These are phyloP conservation scores for Fistulinella staudtii DNA, from an alignment of 1,284 basidiomycete genomes.

Conservation along the genomic window DNA sequence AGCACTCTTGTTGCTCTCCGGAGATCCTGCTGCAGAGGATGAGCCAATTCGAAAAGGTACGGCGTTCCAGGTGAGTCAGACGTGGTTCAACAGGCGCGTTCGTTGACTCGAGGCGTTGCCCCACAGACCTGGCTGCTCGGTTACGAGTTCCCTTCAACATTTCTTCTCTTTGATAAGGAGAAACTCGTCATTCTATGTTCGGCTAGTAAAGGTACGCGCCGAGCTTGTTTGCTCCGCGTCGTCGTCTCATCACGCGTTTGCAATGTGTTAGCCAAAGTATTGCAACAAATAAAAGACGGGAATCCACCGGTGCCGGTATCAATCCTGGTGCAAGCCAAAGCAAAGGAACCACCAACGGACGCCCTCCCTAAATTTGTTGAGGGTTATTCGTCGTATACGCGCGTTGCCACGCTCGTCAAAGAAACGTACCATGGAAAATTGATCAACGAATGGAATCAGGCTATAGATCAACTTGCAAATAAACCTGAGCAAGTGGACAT, in stretches of 20 bases:
- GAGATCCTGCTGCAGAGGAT: constrained; percentile 81
- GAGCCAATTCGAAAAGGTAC: constrained; percentile 86
- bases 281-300: constrained; percentile 62
- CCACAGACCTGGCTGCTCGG: constrained; percentile 89
- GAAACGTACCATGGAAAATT: constrained; percentile 80
- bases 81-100: neutral
- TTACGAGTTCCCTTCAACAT: constrained; percentile 94
- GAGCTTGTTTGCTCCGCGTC: constrained; percentile 1
- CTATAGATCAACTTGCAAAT: constrained; percentile 44
- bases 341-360: constrained; percentile 69
- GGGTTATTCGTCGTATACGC: constrained; percentile 52
- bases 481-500: constrained; percentile 82
- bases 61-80: constrained; percentile 71
- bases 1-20: constrained; percentile 74
- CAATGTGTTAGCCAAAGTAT: constrained; percentile 58
- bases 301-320: constrained; percentile 56
- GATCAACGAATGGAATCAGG: constrained; percentile 74
- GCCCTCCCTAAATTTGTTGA: constrained; percentile 61
- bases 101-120: constrained; percentile 17
- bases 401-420: constrained; percentile 70
- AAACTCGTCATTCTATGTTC: constrained; percentile 83
- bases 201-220: constrained; percentile 73
- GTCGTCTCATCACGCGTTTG: constrained; percentile 20
- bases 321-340: constrained; percentile 67
- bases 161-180: constrained; percentile 78